A percentile compares a stretch with the other conserved stretches of the same genome.
These are phyloP conservation scores for Penicillium sp. DNA, from an alignment of 2,329 filamentous ascomycete genomes.

Conservation along the genomic window DNA sequence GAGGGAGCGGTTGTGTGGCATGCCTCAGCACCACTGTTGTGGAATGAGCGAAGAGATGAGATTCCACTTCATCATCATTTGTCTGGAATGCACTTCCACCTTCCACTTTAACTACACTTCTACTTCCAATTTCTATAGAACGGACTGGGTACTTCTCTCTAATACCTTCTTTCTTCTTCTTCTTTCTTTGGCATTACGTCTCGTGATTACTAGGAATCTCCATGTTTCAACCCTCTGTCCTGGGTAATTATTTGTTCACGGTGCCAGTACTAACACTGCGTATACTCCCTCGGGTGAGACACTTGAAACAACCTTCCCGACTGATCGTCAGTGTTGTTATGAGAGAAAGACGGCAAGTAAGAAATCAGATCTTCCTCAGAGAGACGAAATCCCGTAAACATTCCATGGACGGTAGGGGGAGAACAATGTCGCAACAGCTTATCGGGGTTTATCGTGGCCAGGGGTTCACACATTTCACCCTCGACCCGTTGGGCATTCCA, in stretches of 20 bases:
- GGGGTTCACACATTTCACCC: background rate
- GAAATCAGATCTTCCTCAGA: background rate
- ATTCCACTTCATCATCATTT: background rate
- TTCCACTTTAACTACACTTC: background rate
- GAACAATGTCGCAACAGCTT: background rate
- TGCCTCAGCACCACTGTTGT: constrained; percentile 19
- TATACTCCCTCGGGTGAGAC: background rate
- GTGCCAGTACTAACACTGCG: background rate
- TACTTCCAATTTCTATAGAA: background rate
- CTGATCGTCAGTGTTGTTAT: background rate
- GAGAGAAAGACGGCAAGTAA: too few relatives aligned
- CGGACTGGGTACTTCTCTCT: background rate
- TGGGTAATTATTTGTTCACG: background rate
- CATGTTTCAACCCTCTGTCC: background rate
- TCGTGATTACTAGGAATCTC: background rate
- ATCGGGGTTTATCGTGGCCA: background rate
- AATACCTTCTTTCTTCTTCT: background rate
- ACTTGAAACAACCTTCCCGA: background rate
- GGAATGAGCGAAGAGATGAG: constrained; percentile 11
- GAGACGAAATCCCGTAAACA: background rate
- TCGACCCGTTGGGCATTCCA: background rate
- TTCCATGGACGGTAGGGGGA: background rate
- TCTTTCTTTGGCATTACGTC: background rate
- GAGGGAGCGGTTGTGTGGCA: constrained; percentile 9
- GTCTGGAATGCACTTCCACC: background rate